Percentiles rank a stretch among this genome's conserved stretches.
These are phyloP conservation scores for Garcia nutans DNA, from an alignment of 345 rosid genomes.

Conservation along the genomic window DNA sequence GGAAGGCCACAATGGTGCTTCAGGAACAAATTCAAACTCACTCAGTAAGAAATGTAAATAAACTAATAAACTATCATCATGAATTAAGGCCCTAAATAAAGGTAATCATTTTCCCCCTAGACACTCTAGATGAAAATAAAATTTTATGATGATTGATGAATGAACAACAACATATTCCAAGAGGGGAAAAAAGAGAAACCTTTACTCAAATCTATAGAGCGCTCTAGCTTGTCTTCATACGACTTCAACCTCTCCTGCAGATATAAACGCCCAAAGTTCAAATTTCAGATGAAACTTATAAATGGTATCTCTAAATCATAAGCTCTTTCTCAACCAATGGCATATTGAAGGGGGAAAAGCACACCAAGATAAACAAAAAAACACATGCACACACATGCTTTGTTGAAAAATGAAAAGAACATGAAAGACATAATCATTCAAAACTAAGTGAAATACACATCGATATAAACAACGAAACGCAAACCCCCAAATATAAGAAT, in stretches of 20 bases:
- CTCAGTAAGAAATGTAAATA: slow-evolving; percentile 9
- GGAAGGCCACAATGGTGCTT: slow-evolving; percentile 75
- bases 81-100: neutral
- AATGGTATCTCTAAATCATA: slow-evolving; percentile 1
- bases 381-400: neutral
- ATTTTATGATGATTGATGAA: neutral
- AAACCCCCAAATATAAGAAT: slow-evolving; percentile 3
- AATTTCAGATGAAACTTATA: neutral
- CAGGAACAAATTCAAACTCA: slow-evolving; percentile 23
- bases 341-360: neutral
- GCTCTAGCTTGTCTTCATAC: slow-evolving; percentile 67
- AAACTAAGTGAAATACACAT: neutral
- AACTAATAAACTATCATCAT: neutral
- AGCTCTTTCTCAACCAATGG: neutral
- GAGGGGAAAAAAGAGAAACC: slow-evolving; percentile 41
- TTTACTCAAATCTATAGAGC: slow-evolving; percentile 55
- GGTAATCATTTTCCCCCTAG: neutral
- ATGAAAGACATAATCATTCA: neutral
- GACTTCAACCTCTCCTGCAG: slow-evolving; percentile 69
- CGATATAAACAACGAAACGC: slow-evolving; percentile 7
- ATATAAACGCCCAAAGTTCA: slow-evolving; percentile 14
- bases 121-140: neutral
- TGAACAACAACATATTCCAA: neutral
- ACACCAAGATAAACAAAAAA: neutral
- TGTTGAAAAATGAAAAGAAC: neutral